These are phyloP conservation scores for Butyriboletus loyo DNA, from an alignment of 768 basidiomycete genomes.

Conservation along the genomic window DNA sequence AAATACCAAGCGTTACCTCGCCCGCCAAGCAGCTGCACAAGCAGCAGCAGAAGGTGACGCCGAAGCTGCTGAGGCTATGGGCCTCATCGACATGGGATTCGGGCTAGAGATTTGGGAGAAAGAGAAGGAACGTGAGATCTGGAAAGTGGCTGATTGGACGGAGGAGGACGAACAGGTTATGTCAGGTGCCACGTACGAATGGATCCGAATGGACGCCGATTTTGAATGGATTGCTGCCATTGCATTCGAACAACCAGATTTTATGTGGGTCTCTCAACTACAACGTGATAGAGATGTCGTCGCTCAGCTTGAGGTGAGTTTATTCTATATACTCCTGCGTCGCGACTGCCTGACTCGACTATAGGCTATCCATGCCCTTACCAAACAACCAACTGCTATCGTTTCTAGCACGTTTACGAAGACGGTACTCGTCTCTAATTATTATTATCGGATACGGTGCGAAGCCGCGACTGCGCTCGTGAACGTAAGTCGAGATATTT, in stretches of 20 bases:
- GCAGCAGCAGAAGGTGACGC: constrained; percentile 90
- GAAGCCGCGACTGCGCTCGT: constrained; percentile 88
- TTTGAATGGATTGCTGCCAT: constrained; percentile 98
- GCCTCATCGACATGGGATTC: constrained; percentile 92
- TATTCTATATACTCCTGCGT: background rate
- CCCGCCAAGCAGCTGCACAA: constrained; percentile 87
- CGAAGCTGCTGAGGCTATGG: constrained; percentile 91
- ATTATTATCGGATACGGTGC: constrained; percentile 93
- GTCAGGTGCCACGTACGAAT: constrained; percentile 97
- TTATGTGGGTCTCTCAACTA: constrained; percentile 97
- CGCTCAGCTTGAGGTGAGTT: constrained; percentile 88
- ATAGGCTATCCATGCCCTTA: constrained; percentile 87
- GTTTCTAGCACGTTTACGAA: constrained; percentile 91
- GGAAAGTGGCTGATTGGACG: constrained; percentile 98
- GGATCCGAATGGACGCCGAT: constrained; percentile 98
- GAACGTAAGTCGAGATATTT: constrained; percentile 48
- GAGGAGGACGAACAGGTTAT: constrained; percentile 93
- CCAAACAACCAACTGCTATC: constrained; percentile 77
- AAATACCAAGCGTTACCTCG: constrained; percentile 94
- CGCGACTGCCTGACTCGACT: constrained; percentile 9
- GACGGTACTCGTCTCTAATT: constrained; percentile 91
- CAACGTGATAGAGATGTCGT: constrained; percentile 96
- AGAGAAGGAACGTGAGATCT: constrained; percentile 85
- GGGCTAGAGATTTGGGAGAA: constrained; percentile 96
- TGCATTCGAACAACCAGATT: constrained; percentile 92